Base-by-base conservation (phyloP, 2,329 filamentous ascomycete genomes). In the Emericellopsis atlantica region DNA sequence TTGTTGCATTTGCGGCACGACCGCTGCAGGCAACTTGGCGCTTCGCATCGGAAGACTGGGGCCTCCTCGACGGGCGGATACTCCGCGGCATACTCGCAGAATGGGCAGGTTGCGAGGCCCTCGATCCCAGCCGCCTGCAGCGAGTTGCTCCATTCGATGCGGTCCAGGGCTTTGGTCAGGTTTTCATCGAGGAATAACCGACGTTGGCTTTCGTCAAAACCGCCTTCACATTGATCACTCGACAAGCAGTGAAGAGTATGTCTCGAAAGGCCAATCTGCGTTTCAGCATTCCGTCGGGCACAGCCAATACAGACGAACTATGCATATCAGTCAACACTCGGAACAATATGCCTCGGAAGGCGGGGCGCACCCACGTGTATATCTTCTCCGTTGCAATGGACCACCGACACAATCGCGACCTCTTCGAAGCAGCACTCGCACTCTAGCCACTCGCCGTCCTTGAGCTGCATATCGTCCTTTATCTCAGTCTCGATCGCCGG, bases 51-150 rank as follows among this genome's bases (percentile, higher is more conserved):
- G 47, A 94, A 93, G 51, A 89, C 82, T 45, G 71, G 78, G 54
- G 90, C 72, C 15, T 74, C 61, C 15, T 82, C 75, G 2, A 82
- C 60, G 0, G 83, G 74, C 0, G 75, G 76, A 47, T 77, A 84
- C 44, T 87, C 81, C 29, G 79, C 83, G 34, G 84, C 85, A 62
- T 76, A 93, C 18, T 84, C 78, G 56, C 87, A 94, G 53, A 88
- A 92, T 0, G 86, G 85, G 48, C 87, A 94, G 26, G 73, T 76
- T 26, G 74, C 82, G 2, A 94, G 70, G 45, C 80, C 76, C 33
- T 87, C 77, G 31, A 93, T 70, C 0, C 70, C 75, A 1, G 85
- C 84, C 45, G 75, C 65, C n/a, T 75, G 72, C 32, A 94, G 65
- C 21, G 76, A 72, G 15, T 79, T 71, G 50, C 83, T 75, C 55